Base-by-base conservation (phyloP, 2,329 filamentous ascomycete genomes). In the Fusarium pseudonygamai region DNA sequence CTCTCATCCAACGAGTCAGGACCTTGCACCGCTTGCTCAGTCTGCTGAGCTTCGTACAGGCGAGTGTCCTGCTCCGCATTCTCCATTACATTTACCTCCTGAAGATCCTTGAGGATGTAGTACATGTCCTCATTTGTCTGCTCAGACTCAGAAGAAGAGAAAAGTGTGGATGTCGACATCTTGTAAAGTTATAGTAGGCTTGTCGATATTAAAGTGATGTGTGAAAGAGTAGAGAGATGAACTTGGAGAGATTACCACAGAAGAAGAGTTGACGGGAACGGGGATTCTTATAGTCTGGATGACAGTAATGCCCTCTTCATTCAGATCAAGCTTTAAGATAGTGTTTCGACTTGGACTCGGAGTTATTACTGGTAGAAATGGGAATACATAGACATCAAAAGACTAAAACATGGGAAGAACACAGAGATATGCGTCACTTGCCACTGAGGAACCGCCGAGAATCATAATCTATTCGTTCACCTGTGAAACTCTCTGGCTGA, bases 101-200 rank as follows among this genome's bases (percentile, higher is more conserved):
- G 15, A 43, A 43, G 1, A 43, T 10, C 4, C 40, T 11, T 4
- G 15, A 43, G 7, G 15, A 1, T 2, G 12, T 16, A 9, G n/a
- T 6, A 24, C 7, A 3, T 20, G 11, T 20, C 2, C 16, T 14
- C 7, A 26, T 26, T 20, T 1, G 6, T 12, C 18, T 3, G 18
- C 42, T 18, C 24, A 26, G 3, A 2, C 24, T 45, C 16, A 7
- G 9, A 8, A 16, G 7, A 12, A 26, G n/a, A 18, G 24, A 11
- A 9, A 30, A 10, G 11, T 30, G 20, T 15, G 7, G 46, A 11
- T n/a, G 30, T 24, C 16, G 30, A 24, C 9, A 50, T 50, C 16
- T 50, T 7, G 30, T 18, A 1, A 50, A 50, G n/a, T 24, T 24
- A 5, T 34, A 15, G 18, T 50, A 20, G 2, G 24, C 16, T 50